These are phyloP conservation scores for Aurifilum marmelostoma DNA, from an alignment of 2,329 filamentous ascomycete species.

Conservation along the genomic window DNA sequence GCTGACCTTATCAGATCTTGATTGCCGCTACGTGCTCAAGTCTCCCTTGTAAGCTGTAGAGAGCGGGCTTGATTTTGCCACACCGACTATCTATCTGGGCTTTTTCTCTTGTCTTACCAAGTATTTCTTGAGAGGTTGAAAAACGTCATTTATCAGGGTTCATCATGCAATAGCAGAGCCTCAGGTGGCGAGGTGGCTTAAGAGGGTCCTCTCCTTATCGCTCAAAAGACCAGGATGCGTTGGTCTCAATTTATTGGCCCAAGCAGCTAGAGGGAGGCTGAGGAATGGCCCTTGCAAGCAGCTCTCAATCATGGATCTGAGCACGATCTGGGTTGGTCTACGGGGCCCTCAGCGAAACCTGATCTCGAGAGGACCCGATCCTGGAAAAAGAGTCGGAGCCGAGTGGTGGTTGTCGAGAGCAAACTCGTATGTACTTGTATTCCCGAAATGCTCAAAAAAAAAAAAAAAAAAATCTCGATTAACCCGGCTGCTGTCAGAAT, in stretches of 20 bases:
- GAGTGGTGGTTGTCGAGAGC: no score
- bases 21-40: not conserved
- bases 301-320: not conserved
- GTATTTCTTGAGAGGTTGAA: not conserved
- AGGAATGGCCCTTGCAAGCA: not conserved
- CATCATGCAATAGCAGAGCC: not conserved
- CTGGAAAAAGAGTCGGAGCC: not conserved
- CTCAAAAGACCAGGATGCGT: not conserved
- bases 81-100: not conserved
- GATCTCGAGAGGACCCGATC: not conserved
- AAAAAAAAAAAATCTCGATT: no score
- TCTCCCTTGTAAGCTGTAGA: not conserved
- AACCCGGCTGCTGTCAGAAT: not conserved
- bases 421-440: not conserved
- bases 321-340: not conserved
- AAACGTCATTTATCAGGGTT: not conserved
- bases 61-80: not conserved
- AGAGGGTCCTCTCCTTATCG: not conserved
- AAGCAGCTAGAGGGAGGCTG: not conserved
- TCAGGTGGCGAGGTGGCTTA: not conserved
- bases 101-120: not conserved
- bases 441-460: not conserved
- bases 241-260: not conserved
- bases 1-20: not conserved
- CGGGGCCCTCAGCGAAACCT: not conserved